These are phyloP conservation scores for Lojkania enalia DNA, from an alignment of 2,329 filamentous ascomycete genomes.

Conservation along the genomic window DNA sequence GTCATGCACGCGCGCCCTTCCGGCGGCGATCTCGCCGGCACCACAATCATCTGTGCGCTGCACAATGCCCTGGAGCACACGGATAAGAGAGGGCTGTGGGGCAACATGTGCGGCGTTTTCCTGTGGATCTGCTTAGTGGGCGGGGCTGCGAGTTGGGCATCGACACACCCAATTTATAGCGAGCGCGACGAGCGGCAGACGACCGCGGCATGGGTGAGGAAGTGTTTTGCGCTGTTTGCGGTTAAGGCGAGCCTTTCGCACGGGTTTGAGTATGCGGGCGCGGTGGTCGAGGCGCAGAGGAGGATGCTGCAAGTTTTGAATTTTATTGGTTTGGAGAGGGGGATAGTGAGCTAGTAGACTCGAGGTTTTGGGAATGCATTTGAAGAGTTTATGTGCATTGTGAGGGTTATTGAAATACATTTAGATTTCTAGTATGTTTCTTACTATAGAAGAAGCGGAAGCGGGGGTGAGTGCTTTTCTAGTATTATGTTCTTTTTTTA, in stretches of 20 bases:
- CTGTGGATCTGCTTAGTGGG: constrained; percentile 39
- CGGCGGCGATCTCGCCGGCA: constrained; percentile 7
- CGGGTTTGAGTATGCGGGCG: constrained; percentile 26
- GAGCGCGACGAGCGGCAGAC: constrained; percentile 13
- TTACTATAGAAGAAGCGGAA: too few relatives aligned
- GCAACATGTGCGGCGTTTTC: constrained; percentile 31
- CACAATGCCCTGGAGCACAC: constrained; percentile 29
- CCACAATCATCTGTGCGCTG: constrained; percentile 27
- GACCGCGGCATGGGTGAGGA: constrained; percentile 27
- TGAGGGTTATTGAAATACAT: too few relatives aligned
- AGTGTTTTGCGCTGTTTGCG: constrained; percentile 36
- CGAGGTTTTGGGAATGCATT: too few relatives aligned
- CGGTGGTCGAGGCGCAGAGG: constrained; percentile 27
- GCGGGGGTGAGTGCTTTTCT: too few relatives aligned
- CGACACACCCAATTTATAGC: constrained; percentile 6
- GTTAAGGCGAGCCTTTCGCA: constrained; percentile 22
- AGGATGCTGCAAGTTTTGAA: constrained; percentile 31
- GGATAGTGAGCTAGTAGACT: constrained; percentile 11
- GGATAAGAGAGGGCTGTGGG: constrained; percentile 28
- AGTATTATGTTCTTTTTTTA: too few relatives aligned
- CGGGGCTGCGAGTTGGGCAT: constrained; percentile 30
- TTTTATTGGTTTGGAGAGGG: constrained; percentile 23
- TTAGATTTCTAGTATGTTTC: too few relatives aligned
- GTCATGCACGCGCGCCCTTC: constrained; percentile 18
- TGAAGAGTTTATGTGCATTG: too few relatives aligned